Base-by-base conservation (phyloP, 768 basidiomycete species). In the Mycena rosella region DNA sequence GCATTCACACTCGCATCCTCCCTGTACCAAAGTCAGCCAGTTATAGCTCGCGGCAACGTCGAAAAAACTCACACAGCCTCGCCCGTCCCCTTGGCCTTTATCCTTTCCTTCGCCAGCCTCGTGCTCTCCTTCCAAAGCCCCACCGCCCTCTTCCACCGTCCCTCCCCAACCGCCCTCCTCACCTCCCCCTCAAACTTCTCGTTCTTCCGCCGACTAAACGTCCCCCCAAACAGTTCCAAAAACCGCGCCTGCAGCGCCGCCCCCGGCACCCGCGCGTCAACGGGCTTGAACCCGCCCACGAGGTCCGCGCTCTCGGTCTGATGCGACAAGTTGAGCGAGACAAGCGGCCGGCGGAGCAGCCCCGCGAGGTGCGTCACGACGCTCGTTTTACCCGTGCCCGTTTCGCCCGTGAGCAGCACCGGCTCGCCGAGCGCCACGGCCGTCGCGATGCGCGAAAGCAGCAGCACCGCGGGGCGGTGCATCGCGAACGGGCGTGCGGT, bases 291-390 rank as follows among this genome's bases (percentile, higher is more conserved):
- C 0, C 96, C 96, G 40, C 98, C 98, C 6, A 99, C 83, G 5
- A 99, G 81, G 79, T 99, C 98, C 3, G 94, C 91, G 1, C 95
- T 92, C 77, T 99, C 97, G 1, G 96, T 98, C 78, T 99, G 98
- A 74, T 96, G 95, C 2, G 96, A 98, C 73, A 99, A 78, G 76
- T 99, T 99, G 95, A 5, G 93, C 96, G 22, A 98, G 42, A 44
- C 42, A 20, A 44, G 42, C n/a, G 42, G 42, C 7, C 88, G 87
- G 9, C 85, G 86, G 30, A 98, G 85, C n/a, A 93, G 78, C 2
- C 90, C 85, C 14, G 98, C 92, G 32, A 99, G 85, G 73, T 98
- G 90, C 3, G 96, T 93, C 18, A 99, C 88, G 22, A 90, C 87
- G 58, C 96, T 96, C 0, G 98, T 99, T 80, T 99, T 99, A 17